Percentiles rank a stretch among this genome's conserved stretches.
These are phyloP conservation scores for Microbotryomycetes sp. DNA, from an alignment of 1,284 basidiomycete species.

Conservation along the genomic window DNA sequence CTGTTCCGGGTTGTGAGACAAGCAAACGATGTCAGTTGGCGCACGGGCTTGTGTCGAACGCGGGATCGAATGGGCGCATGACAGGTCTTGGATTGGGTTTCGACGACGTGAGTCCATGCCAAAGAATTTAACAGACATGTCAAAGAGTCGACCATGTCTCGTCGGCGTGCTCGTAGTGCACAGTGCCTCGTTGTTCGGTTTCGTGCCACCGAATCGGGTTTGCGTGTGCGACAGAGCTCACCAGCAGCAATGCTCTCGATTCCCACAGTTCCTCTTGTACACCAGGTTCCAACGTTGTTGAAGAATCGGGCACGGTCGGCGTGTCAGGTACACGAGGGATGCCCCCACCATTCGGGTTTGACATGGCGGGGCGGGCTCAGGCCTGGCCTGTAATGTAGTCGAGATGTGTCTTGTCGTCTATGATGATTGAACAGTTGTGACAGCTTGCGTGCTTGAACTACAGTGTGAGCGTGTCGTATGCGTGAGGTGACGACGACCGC, in stretches of 20 bases:
- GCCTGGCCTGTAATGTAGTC: too few species aligned
- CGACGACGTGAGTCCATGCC: not conserved
- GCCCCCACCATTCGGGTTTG: slow-evolving; percentile 4
- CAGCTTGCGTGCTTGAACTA: too few species aligned
- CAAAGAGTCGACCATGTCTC: not conserved
- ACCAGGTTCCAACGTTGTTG: slow-evolving; percentile 16
- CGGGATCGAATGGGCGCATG: not conserved
- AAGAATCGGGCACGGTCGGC: not conserved
- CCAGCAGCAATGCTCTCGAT: slow-evolving; percentile 22
- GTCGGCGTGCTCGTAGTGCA: too few species aligned
- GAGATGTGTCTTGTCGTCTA: too few species aligned
- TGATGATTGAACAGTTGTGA: too few species aligned
- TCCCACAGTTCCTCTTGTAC: slow-evolving; percentile 20
- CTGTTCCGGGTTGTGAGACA: slow-evolving; percentile 3
- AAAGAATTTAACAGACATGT: not conserved
- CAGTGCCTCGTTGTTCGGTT: too few species aligned
- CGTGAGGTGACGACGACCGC: too few species aligned
- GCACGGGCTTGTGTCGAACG: not conserved
- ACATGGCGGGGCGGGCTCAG: too few species aligned
- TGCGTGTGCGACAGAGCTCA: not conserved
- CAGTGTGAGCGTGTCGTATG: too few species aligned
- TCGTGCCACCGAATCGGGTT: not conserved
- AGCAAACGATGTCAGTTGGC: not conserved
- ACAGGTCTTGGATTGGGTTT: not conserved
- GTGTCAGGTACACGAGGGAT: not conserved